Base-by-base conservation (phyloP, 2,329 filamentous ascomycete genomes). In the Scorias spongiosa region DNA sequence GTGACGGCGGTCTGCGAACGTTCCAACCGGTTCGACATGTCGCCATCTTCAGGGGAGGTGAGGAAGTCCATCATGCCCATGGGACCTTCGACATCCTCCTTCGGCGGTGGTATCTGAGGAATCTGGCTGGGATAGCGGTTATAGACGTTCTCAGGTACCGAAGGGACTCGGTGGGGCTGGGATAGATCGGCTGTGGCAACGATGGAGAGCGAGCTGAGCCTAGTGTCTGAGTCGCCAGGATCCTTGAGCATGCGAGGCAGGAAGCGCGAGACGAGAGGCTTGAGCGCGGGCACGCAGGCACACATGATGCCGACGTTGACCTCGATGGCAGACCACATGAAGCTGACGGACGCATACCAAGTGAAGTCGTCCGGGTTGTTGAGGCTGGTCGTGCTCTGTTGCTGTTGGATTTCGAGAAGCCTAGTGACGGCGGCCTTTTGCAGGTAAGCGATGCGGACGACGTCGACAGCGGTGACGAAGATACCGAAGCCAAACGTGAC, bases 301-400 rank as follows among this genome's bases (percentile, higher is more conserved):
- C 85, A 93, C 50, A 87, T 81, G 53, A 95, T 87, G 14, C 86
- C 88, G 1, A 93, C 70, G 51, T 93, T 91, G 56, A 94, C 86
- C 61, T 95, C 88, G 43, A 95, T 78, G 10, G 81, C 83, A 12
- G 84, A 89, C 89, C 88, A 96, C 84, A 94, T 89, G 57, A 93
- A 81, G 0, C 85, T 84, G 5, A 87, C 66, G 1, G 84, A 85
- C 1, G 84, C 84, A 57, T 89, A 87, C 79, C 72, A 78, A 32
- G 70, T 70, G 47, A 75, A 73, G 49, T 78, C 73, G 8, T 65
- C 66, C 9, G 60, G 56, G 11, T 64, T 59, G 39, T 57, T 59
- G 39, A 65, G 67, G 55, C 58, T n/a, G 48, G 56, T 44, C 34
- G 46, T 11, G 52, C 57, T 14, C 44, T 51, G 44, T 14, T 60